Evolutionary conservation across 2,329 filamentous ascomycete species (phyloP).

Genomic region (Pseudovirgaria hyperparasitica): DNA sequence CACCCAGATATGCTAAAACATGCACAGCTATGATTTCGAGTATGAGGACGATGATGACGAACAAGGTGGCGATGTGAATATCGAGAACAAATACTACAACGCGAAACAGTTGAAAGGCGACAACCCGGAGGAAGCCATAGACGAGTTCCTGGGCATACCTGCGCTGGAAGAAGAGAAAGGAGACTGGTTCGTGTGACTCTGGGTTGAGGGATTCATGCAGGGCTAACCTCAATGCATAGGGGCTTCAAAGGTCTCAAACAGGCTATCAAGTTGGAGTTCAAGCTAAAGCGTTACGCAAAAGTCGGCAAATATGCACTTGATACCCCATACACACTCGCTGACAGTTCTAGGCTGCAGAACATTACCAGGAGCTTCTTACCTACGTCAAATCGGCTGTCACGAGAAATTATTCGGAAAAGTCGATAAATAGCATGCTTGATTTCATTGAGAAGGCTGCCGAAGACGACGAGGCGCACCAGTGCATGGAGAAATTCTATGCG

Average conservation of each 20-base stretch:
- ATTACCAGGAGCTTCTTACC: slow-evolving; percentile 89
- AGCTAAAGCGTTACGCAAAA: slow-evolving; percentile 75
- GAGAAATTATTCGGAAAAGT: slow-evolving; percentile 97
- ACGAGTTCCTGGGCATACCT: slow-evolving; percentile 84
- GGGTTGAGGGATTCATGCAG: slow-evolving; percentile 1
- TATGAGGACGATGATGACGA: slow-evolving; percentile 92
- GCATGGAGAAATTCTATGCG: slow-evolving; percentile 93
- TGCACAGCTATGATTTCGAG: slow-evolving; percentile 75
- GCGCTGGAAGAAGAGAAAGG: slow-evolving; percentile 79
- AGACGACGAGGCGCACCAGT: slow-evolving; percentile 56
- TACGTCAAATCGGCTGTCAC: slow-evolving; percentile 97
- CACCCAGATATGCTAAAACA: slow-evolving; percentile 12
- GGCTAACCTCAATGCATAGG: slow-evolving; percentile 24
- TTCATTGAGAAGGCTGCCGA: slow-evolving; percentile 86
- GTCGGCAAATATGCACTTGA: slow-evolving; percentile 29
- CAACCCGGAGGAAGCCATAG: slow-evolving; percentile 77
- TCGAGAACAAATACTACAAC: slow-evolving; percentile 99
- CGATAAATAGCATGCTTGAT: slow-evolving; percentile 98
- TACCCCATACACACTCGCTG: slow-evolving; percentile 10
- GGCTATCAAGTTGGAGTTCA: slow-evolving; percentile 94
- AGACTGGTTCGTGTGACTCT: slow-evolving; percentile 53
- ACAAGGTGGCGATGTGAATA: slow-evolving; percentile 77
- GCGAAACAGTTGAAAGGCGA: slow-evolving; percentile 89
- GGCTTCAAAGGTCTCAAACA: slow-evolving; percentile 98
- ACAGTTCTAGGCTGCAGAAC: slow-evolving; percentile 61